Evolutionary conservation across 192 early-diverging fungal species (phyloP), one percentile per base, ranked within the genome.

Genomic region (Coemansia umbellata): DNA sequence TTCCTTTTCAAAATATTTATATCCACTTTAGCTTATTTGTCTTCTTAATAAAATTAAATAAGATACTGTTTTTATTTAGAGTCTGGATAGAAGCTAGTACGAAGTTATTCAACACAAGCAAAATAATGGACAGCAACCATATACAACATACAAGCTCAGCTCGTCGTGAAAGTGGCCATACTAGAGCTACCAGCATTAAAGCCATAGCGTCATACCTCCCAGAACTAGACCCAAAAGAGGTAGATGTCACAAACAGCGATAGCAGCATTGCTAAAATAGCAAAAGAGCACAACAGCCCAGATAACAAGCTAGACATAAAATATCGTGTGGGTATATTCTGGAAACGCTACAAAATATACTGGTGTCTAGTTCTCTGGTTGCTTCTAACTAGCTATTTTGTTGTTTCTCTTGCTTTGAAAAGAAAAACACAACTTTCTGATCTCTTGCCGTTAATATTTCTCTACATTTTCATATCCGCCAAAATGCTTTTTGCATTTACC

Each of bases 381-480:
- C 41, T 73, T 11, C 11, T 84, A 8, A 85, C 81, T 6, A 82
- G 71, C 31, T 91, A 81, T 68, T 79, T 84, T 54, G 66, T 88
- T 47, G 84, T 80, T 1, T 71, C 83, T 30, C 58, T 82, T 53
- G 67, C 66, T 9, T 58, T 85, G 31, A 74, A 82, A 24, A 62
- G 69, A 27, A 80, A 67, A 32, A 65, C 69, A 14, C 74, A 74
- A 26, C 60, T 81, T 13, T 74, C 79, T 17, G 55, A 78, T 35
- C 44, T 78, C 7, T 65, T 85, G 47, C 69, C 74, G 11, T 56
- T 78, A 37, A 71, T 71, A 11, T 66, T 71, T 28, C 37, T 79
- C 0, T 85, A 83, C 28, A 71, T 57, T 8, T 81, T 85, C 55
- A 56, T 78, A 22, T 68, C 82, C 22, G 31, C 60, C 41, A 79